Percentiles rank a stretch among this genome's conserved stretches.
These are phyloP conservation scores for Sporisorium graminicola DNA, from an alignment of 1,284 basidiomycete species.

Conservation along the genomic window DNA sequence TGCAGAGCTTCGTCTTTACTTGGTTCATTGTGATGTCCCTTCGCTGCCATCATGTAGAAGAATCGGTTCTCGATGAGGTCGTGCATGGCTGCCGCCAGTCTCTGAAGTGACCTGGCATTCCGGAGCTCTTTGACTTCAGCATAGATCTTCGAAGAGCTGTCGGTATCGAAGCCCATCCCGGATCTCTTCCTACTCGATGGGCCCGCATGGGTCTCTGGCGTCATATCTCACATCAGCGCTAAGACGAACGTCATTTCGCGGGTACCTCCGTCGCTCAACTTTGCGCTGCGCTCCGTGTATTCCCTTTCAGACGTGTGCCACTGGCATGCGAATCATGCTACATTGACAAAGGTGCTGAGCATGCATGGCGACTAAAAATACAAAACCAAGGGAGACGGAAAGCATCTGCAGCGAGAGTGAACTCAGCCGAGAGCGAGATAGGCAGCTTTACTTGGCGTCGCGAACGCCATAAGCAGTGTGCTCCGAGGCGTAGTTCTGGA, in stretches of 20 bases:
- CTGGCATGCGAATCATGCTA: background rate
- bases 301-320: too few relatives aligned
- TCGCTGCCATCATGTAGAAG: too few relatives aligned
- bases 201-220: too few relatives aligned
- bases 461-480: slow-evolving; percentile 25
- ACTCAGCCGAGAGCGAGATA: background rate
- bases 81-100: too few relatives aligned
- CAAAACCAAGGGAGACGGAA: background rate
- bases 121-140: too few relatives aligned
- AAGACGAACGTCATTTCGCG: slow-evolving; percentile 31
- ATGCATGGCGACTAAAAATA: background rate
- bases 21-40: too few relatives aligned
- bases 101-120: too few relatives aligned
- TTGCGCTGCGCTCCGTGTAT: slow-evolving; percentile 60
- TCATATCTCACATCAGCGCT: slow-evolving; percentile 17
- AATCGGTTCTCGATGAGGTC: too few relatives aligned
- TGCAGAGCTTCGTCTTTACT: too few relatives aligned
- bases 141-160: too few relatives aligned
- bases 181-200: too few relatives aligned
- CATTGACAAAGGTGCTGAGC: background rate
- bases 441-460: slow-evolving; percentile 29
- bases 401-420: background rate
- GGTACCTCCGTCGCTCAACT: slow-evolving; percentile 41
- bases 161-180: too few relatives aligned
- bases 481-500: slow-evolving; percentile 9